Base-by-base conservation (phyloP, 352 stramenopile species). In the Discostella stelligera region DNA sequence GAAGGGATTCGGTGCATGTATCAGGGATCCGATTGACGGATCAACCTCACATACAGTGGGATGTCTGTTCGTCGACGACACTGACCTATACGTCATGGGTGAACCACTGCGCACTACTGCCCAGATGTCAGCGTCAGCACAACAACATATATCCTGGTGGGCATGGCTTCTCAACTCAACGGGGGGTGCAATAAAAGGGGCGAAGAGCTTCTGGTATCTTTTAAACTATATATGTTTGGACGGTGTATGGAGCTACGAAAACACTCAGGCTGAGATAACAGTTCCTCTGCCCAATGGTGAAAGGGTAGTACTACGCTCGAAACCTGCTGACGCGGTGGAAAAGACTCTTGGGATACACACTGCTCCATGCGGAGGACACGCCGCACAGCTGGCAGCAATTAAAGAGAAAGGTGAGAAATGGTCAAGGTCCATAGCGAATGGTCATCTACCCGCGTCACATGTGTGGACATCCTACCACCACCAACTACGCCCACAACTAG, bases 191-290 rank as follows among this genome's bases (percentile, higher is more conserved):
- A 23, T 58, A 18, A 27, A 58, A 55, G 27, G 27, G 2, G 37
- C 50, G 18, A 58, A 58, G 37, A 37, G 50, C 13, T 58, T 58
- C 50, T 58, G 50, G n/a, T 58, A 58, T 14, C 14, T 58, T 2
- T 20, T 58, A 0, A 1, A 6, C 50, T 58, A 58, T 37, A 16
- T 30, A 2, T 58, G 50, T 7, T 14, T 27, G 13, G 14, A 58
- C 20, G 50, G 50, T 6, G 20, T 37, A 37, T 58, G 50, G 27
- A 4, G 0, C n/a, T 30, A 58, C 6, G 20, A 3, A 4, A 16
- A 58, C 13, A n/a, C 14, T 5, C 10, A 32, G 11, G 13, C 14
- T 37, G 20, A 58, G 9, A 3, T 30, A 18, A 37, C 2, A 30
- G 50, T 30, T 8, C 50, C 50, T 27, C 14, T 44, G 7, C 37